Percentiles rank a stretch among this genome's conserved stretches.
Evolutionary conservation across 2,329 filamentous ascomycete species (phyloP).

Genomic region (Talaromyces islandicus): DNA sequence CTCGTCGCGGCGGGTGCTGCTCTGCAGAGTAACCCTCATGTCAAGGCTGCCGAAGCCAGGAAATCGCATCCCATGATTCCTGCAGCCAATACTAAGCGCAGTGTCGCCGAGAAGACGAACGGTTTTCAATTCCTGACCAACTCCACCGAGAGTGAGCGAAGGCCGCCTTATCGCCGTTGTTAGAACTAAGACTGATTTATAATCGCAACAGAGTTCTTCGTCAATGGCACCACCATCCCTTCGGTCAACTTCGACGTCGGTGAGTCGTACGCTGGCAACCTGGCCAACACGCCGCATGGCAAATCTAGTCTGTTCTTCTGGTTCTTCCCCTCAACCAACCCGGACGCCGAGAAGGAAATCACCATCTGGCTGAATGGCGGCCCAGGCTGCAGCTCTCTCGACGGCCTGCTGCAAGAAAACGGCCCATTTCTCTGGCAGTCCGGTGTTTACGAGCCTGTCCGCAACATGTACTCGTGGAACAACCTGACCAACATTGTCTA

Average conservation of each 20-base stretch:
- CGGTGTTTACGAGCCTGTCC: slow-evolving; percentile 37
- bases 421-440: slow-evolving; percentile 40
- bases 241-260: slow-evolving; percentile 11
- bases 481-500: slow-evolving; percentile 60
- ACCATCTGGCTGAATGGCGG: slow-evolving; percentile 44
- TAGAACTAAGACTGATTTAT: slow-evolving; percentile 10
- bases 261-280: slow-evolving; percentile 53
- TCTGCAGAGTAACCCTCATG: slow-evolving; percentile 8
- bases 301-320: slow-evolving; percentile 61
- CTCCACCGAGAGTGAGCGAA: slow-evolving; percentile 2
- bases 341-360: slow-evolving; percentile 33
- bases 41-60: neutral
- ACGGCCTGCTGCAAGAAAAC: slow-evolving; percentile 37
- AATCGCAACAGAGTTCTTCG: slow-evolving; percentile 3
- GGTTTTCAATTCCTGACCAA: neutral
- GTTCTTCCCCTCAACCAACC: slow-evolving; percentile 49
- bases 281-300: slow-evolving; percentile 43
- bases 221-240: slow-evolving; percentile 10
- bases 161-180: slow-evolving; percentile 11
- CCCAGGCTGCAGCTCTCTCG: slow-evolving; percentile 39
- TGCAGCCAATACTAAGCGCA: neutral
- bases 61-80: neutral
- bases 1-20: slow-evolving; percentile 2
- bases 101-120: neutral
- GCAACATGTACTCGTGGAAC: slow-evolving; percentile 54